phyloP scores from a whole-genome alignment of 805 yeast species.

The Metschnikowia baotianmanensis region DNA sequence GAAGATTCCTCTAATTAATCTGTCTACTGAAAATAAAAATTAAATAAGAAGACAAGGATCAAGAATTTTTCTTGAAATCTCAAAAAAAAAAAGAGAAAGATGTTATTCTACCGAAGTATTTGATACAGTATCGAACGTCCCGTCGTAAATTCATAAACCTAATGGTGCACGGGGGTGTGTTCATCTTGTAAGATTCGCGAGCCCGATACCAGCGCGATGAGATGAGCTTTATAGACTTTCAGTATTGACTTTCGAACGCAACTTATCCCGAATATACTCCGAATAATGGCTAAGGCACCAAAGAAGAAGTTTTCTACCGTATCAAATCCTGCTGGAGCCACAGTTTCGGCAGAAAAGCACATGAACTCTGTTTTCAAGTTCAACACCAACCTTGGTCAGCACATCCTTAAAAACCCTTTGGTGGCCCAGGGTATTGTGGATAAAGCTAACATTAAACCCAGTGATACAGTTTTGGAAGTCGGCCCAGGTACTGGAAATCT shows the following conservation, averaged over 20 bases:
- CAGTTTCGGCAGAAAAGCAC: slow-evolving; percentile 69
- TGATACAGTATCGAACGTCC: too few relatives aligned
- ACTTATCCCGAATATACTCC: background rate
- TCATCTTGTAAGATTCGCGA: too few relatives aligned
- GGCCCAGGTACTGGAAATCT: slow-evolving; percentile 99
- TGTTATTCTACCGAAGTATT: too few relatives aligned
- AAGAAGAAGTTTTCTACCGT: slow-evolving; percentile 58
- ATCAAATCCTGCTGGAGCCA: slow-evolving; percentile 47
- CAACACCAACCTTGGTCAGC: slow-evolving; percentile 96
- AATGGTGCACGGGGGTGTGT: too few relatives aligned
- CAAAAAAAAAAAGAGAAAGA: too few relatives aligned
- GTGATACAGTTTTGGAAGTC: slow-evolving; percentile 90
- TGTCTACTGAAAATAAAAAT: too few relatives aligned
- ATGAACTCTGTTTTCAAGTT: slow-evolving; percentile 87
- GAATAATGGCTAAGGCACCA: slow-evolving; percentile 59
- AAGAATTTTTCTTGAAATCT: too few relatives aligned
- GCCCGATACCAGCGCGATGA: too few relatives aligned
- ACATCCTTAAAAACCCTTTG: slow-evolving; percentile 90
- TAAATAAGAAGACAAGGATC: too few relatives aligned
- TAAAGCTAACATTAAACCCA: slow-evolving; percentile 88
- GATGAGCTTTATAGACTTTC: slow-evolving; percentile 1
- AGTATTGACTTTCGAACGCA: background rate
- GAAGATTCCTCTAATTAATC: too few relatives aligned
- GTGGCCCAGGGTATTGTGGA: slow-evolving; percentile 99
- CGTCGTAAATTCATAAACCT: too few relatives aligned